A percentile compares a stretch with the other conserved stretches of the same genome.
phyloP scores from a whole-genome alignment of 139 green algal species.

The Coelastrella sp. region DNA sequence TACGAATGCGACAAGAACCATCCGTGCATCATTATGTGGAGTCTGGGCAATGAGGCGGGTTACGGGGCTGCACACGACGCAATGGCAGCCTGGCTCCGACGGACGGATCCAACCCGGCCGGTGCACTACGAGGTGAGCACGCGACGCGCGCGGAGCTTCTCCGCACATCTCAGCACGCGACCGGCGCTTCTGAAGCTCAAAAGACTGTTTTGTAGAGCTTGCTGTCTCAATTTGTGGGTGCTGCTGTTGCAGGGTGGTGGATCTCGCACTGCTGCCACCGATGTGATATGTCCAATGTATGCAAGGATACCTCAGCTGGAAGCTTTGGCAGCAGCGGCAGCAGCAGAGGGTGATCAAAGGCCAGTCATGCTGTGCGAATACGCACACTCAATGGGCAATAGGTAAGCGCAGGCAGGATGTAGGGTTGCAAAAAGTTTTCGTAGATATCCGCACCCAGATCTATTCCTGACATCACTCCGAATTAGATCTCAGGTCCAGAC shows the following conservation, averaged over 20 bases:
- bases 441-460: too few species aligned
- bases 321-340: constrained; percentile 34
- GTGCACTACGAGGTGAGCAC: constrained; percentile 83
- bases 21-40: constrained; percentile 94
- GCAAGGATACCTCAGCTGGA: constrained; percentile 58
- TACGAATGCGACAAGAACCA: constrained; percentile 93
- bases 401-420: not conserved
- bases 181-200: too few species aligned
- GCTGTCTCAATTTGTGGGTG: too few species aligned
- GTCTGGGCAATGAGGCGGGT: constrained; percentile 94
- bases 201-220: too few species aligned
- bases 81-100: constrained; percentile 74
- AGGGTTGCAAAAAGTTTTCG: too few species aligned
- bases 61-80: constrained; percentile 84
- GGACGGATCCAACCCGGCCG: constrained; percentile 58
- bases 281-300: constrained; percentile 99
- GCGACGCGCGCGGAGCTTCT: not conserved
- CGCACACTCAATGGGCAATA: constrained; percentile 98
- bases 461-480: too few species aligned
- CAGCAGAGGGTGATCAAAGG: constrained; percentile 56
- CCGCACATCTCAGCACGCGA: too few species aligned
- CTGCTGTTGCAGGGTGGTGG: constrained; percentile 81
- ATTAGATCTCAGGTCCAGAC: too few species aligned
- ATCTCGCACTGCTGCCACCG: constrained; percentile 86
- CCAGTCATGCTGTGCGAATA: constrained; percentile 98